A percentile compares a stretch with the other conserved stretches of the same genome.
These are phyloP conservation scores for Poa annua DNA, from an alignment of 176 grass and related monocot genomes.

Conservation along the genomic window DNA sequence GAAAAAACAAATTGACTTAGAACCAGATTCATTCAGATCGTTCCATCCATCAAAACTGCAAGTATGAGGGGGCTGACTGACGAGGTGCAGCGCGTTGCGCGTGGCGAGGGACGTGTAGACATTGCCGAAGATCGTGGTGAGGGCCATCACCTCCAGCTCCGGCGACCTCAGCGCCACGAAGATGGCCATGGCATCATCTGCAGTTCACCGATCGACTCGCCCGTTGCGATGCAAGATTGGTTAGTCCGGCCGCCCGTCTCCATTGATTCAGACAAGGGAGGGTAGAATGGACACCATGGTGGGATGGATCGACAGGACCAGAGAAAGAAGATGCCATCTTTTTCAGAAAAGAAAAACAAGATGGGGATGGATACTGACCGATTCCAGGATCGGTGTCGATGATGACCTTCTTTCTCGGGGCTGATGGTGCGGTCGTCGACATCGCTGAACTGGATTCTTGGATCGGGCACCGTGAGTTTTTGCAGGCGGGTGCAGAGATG, in stretches of 20 bases:
- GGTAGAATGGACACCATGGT: too few species aligned
- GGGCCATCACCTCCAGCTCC: slow-evolving; percentile 83
- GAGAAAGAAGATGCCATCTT: too few species aligned
- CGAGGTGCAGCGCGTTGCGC: slow-evolving; percentile 82
- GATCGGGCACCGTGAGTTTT: background rate
- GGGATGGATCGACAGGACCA: background rate
- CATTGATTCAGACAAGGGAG: background rate
- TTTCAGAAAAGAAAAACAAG: too few species aligned
- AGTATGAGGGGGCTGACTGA: background rate
- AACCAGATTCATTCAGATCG: background rate
- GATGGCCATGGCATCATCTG: slow-evolving; percentile 99
- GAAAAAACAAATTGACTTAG: slow-evolving; percentile 7
- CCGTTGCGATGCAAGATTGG: background rate
- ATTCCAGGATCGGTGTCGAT: slow-evolving; percentile 88
- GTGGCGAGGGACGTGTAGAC: slow-evolving; percentile 88
- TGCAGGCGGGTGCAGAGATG: background rate
- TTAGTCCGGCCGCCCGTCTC: background rate
- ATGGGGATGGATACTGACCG: slow-evolving; percentile 34
- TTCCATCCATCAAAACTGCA: background rate
- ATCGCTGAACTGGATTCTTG: background rate
- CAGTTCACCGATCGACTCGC: background rate
- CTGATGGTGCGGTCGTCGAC: background rate
- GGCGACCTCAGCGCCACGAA: slow-evolving; percentile 90
- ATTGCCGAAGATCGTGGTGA: slow-evolving; percentile 92
- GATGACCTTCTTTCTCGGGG: slow-evolving; percentile 65